Evolutionary conservation across 2,329 filamentous ascomycete genomes (phyloP), one percentile per base, ranked within the genome.

Genomic region (Dichotomopilus funicola): DNA sequence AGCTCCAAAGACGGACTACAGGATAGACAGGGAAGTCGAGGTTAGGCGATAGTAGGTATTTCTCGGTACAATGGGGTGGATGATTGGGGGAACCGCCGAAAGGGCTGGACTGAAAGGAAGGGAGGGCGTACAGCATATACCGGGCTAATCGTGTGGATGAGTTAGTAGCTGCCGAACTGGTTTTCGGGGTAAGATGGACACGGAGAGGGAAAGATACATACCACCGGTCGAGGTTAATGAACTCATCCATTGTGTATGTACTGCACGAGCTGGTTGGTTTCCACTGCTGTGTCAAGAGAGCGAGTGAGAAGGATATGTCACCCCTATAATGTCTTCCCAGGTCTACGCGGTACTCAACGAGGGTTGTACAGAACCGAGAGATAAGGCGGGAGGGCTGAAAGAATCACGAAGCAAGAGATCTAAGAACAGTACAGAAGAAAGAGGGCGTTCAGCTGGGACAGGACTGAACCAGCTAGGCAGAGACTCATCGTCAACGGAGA

Each of bases 1-100:
- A 72, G 90, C 90, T 77, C 91, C 91, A 71, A 96, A 96, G 80
- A 96, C 96, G 76, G 91, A 78, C 79, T 83, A 43, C 5, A 8
- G 11, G 5, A 9, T 27, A 34, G n/a, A 46, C 37, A 49, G 40
- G 31, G 33, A 31, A 38, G 31, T 12, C n/a, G 19, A 46, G 34
- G 44, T 48, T 31, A 27, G 36, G 27, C 36, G n/a, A 13, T 19
- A 11, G 43, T 19, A 47, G 11, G 13, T 42, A 6, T 8, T n/a
- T 7, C 6, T 8, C 40, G 19, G 19, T 27, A 27, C 19, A 27
- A 27, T 27, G 19, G 19, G 19, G 19, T 27, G 19, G 19, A 27
- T 27, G 19, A 27, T 27, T 2, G 19, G 19, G 19, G 19, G 19
- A 27, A 27, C 19, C 19, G 3, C 19, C 19, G 19, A 27, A 27